Percentiles rank a stretch among this genome's conserved stretches.
Evolutionary conservation across 2,329 filamentous ascomycete species (phyloP).

Genomic region (Epicoccum sorghinum): DNA sequence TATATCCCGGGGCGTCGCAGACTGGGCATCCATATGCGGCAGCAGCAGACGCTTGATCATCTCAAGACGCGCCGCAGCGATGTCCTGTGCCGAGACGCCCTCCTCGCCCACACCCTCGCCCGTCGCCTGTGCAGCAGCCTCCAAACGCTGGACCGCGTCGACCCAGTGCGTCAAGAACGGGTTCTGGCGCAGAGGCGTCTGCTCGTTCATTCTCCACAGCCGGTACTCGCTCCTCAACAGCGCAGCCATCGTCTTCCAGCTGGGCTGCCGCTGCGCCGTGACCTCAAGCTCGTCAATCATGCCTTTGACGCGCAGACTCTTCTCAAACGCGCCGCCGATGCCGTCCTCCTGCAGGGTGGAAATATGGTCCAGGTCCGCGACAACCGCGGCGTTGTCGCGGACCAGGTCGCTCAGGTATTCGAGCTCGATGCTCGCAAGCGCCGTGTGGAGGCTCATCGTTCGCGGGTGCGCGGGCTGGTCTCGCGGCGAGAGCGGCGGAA

Average conservation of each 20-base stretch:
- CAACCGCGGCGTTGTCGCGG: constrained; percentile 20
- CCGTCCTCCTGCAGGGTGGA: constrained; percentile 8
- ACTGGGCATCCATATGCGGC: constrained; percentile 11
- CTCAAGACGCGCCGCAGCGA: constrained; percentile 28
- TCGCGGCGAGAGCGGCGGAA: constrained; percentile 22
- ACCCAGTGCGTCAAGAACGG: constrained; percentile 51
- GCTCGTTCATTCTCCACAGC: constrained; percentile 40
- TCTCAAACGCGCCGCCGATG: constrained; percentile 31
- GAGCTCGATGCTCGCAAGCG: constrained; percentile 32
- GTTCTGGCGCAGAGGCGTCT: constrained; percentile 40
- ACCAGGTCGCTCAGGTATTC: constrained; percentile 30
- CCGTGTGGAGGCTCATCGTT: constrained; percentile 37
- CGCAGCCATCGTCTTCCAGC: constrained; percentile 30
- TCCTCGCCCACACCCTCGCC: not conserved
- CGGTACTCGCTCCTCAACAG: constrained; percentile 46
- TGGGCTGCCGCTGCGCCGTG: constrained; percentile 24
- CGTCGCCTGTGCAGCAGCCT: not conserved
- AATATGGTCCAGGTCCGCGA: constrained; percentile 16
- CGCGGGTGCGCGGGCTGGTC: constrained; percentile 23
- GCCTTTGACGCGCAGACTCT: constrained; percentile 39
- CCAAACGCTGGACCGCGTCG: constrained; percentile 37
- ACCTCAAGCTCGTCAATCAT: constrained; percentile 39
- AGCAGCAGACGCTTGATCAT: constrained; percentile 38
- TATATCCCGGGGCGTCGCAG: constrained; percentile 23
- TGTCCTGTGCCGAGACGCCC: constrained; percentile 21